These are phyloP conservation scores for Cercospora sesami DNA, from an alignment of 2,329 filamentous ascomycete genomes.

Conservation along the genomic window DNA sequence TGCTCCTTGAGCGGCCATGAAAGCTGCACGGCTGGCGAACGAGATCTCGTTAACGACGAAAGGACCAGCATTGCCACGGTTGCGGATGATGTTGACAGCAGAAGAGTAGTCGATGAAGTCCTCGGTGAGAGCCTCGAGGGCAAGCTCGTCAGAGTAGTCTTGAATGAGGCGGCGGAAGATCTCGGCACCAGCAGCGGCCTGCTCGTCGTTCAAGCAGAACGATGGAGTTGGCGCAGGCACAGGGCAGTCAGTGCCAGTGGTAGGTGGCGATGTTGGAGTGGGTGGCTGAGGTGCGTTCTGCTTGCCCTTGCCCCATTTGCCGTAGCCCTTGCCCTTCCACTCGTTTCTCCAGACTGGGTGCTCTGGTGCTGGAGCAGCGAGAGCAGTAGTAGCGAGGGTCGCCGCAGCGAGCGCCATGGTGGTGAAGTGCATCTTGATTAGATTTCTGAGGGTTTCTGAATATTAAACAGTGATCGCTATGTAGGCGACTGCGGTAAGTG, in stretches of 20 bases:
- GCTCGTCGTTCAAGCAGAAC: conserved; percentile 30
- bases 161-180: conserved; percentile 37
- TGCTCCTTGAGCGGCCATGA: conserved; percentile 35
- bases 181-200: conserved; percentile 30
- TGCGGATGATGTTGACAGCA: conserved; percentile 37
- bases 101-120: conserved; percentile 38
- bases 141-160: conserved; percentile 35
- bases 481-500: conserved; percentile 4
- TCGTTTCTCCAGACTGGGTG: conserved; percentile 18
- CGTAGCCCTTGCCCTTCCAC: conserved; percentile 24
- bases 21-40: conserved; percentile 32
- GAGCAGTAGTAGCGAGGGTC: conserved; percentile 22
- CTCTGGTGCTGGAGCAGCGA: conserved; percentile 26
- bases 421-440: conserved; percentile 27
- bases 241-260: conserved; percentile 12
- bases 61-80: conserved; percentile 31
- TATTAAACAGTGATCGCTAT: not conserved
- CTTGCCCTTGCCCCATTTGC: conserved; percentile 27
- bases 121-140: conserved; percentile 32
- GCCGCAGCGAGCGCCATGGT: conserved; percentile 27
- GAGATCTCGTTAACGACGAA: conserved; percentile 31
- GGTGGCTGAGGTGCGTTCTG: conserved; percentile 13
- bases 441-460: not conserved
- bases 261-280: conserved; percentile 5
- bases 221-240: conserved; percentile 8